Evolutionary conservation across 2,329 filamentous ascomycete species (phyloP), one percentile per base, ranked within the genome.

Genomic region (Pseudofabraea citricarpa): DNA sequence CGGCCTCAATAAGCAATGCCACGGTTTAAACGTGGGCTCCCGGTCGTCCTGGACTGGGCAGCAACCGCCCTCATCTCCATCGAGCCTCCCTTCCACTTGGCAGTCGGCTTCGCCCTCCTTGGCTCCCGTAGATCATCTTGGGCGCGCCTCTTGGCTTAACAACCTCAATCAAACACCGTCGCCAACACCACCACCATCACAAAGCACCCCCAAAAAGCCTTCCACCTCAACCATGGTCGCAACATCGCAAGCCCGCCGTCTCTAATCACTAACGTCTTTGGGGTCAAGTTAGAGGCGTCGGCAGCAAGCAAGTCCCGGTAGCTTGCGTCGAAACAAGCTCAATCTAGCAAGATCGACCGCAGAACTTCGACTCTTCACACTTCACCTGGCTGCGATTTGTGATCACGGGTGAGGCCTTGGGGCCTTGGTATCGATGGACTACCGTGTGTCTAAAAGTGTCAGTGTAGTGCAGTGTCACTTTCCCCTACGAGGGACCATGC

Each of bases 261-360:
- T 9, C 3, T 2, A 10, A 9, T n/a, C n/a, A n/a, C 26, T 29
- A 2, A 10, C 26, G 10, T 29, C 10, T 9, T 10, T 3, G 26
- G n/a, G 26, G n/a, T 9, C 26, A n/a, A 29, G 26, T 29, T 29
- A 2, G 26, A 9, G n/a, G 10, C 2, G 26, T n/a, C 10, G 26
- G 10, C 26, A 10, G 26, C 26, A 10, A 2, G 26, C n/a, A n/a
- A n/a, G 26, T 2, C 27, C 10, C 27, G 6, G 3, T 5, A 10
- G 3, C 27, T 43, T 41, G 42, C 41, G 29, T 49, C 44, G 46
- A 38, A 37, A 44, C 36, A 44, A 45, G 42, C 46, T 40, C 43
- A 29, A 49, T 42, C n/a, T 16, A 41, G 41, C 43, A 33, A 24
- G 51, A 49, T 49, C 48, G 23, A n/a, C 36, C 46, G 20, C 38